Evolutionary conservation across 2,329 filamentous ascomycete genomes (phyloP), one percentile per base, ranked within the genome.

Genomic region (Chaetomium strumarium): DNA sequence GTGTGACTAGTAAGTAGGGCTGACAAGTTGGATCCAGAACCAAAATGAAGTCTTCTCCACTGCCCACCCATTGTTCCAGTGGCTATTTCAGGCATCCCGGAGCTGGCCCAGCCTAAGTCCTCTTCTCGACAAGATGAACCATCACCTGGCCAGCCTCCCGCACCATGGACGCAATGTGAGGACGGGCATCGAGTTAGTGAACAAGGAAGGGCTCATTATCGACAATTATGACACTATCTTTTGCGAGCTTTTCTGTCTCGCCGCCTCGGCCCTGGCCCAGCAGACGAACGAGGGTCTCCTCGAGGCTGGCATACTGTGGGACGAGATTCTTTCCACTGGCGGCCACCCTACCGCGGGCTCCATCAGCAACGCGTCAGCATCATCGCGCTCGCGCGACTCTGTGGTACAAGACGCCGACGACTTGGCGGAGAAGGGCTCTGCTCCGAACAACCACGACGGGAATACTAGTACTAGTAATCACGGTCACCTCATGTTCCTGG

Each of bases 31-130:
- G 12, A 14, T 19, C 16, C 37, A 61, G 65, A 83, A 81, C 29
- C 80, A 85, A 49, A 81, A 84, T 55, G 88, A 95, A 55, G 80
- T 84, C 13, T 91, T 96, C 62, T 83, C 83, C 51, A 83, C 83
- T 20, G 80, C 81, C 0, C 89, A 95, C 64, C 81, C 87, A 0
- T 81, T 91, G 1, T 95, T 93, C 68, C 82, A 90, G 46, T 95
- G 90, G 90, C 85, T 93, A 63, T 95, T 88, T 64, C 81, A 87
- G 52, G 87, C 89, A 2, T 88, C 87, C 7, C 79, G 84, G 53
- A 86, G 90, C 66, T 96, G 90, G 90, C 65, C 70, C 8, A 78
- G 81, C 38, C 77, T 95, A 24, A 75, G 75, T 50, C 79, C 82
- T 41, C 73, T 93, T 5, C 75, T 95, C 20, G 79, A 80, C 7